A percentile compares a stretch with the other conserved stretches of the same genome.
Conservation (phyloP, 1,284 basidiomycete species). For the Spongiforma sp. region DNA sequence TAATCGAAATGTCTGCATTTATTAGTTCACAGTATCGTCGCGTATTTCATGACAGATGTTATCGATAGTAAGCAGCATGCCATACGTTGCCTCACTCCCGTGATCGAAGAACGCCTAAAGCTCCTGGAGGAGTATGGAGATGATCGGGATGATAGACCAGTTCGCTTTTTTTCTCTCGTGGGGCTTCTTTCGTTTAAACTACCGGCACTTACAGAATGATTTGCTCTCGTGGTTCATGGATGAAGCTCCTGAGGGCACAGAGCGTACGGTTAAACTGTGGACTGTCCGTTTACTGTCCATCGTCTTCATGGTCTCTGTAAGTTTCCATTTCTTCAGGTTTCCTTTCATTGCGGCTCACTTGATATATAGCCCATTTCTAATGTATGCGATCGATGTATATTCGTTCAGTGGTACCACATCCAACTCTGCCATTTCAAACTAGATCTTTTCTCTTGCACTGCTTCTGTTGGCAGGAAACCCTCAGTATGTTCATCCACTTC, state of each 20-base stretch:
- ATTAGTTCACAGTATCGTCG: neutral
- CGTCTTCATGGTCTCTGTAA: slow-evolving; percentile 46
- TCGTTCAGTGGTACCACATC: neutral
- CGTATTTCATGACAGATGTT: neutral
- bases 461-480: neutral
- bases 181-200: slow-evolving; percentile 19
- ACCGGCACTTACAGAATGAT: neutral
- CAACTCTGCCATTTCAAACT: neutral
- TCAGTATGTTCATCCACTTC: neutral
- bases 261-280: slow-evolving; percentile 36
- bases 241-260: slow-evolving; percentile 33
- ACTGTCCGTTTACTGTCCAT: slow-evolving; percentile 37
- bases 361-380: slow-evolving; percentile 14
- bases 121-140: slow-evolving; percentile 39
- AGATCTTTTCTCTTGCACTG: neutral
- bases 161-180: slow-evolving; percentile 17
- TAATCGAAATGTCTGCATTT: neutral
- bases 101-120: slow-evolving; percentile 43
- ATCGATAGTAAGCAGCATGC: slow-evolving; percentile 3
- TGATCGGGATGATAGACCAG: slow-evolving; percentile 44
- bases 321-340: neutral
- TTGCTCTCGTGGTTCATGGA: slow-evolving; percentile 51
- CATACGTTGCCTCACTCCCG: slow-evolving; percentile 35
- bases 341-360: neutral
- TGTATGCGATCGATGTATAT: slow-evolving; percentile 2